Evolutionary conservation across 768 basidiomycete species (phyloP), one percentile per base, ranked within the genome.

Genomic region (Termitomyces sp.): DNA sequence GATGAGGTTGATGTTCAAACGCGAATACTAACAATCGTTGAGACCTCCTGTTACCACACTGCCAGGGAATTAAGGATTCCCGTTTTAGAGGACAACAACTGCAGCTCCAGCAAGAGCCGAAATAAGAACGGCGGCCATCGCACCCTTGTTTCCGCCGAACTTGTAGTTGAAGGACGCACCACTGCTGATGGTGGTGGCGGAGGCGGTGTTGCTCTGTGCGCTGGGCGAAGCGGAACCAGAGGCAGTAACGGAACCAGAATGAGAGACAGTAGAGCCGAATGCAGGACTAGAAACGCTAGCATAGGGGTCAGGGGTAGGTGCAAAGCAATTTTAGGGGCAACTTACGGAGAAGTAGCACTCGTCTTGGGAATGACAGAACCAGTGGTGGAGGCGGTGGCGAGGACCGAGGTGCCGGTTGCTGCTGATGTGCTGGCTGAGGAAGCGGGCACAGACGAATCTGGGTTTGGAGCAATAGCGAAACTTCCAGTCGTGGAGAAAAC

Each of bases 61-160:
- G 14, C 32, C 32, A 29, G 8, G 32, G 32, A 15, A 15, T 0
- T 31, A 14, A 14, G 6, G 1, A 31, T 50, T 52, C 15, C 25
- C 48, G 1, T 29, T 51, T 75, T 73, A 86, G 66, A 85, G 76
- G 0, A 71, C 72, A 49, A 81, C 73, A 61, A 79, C 66, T 14
- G 70, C 81, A 29, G 74, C 82, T 43, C 85, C 86, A 43, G 79
- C 84, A 43, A 80, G 67, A 0, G 75, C 79, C 20, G 83, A 82
- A 40, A 83, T 67, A 25, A 79, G 65, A 7, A 77, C 68, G 14
- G 71, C 75, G 2, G 73, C 76, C 32, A 72, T 52, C 12, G 74
- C 72, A 48, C 73, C 77, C 54, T 70, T 62, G 52, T 72, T 77
- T 57, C 60, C 65, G 56, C 65, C 65, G 46, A 76, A 65, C 62